Evolutionary conservation across 129 eudicot genomes (phyloP).

Genomic region (Pseudognaphalium luteoalbum): DNA sequence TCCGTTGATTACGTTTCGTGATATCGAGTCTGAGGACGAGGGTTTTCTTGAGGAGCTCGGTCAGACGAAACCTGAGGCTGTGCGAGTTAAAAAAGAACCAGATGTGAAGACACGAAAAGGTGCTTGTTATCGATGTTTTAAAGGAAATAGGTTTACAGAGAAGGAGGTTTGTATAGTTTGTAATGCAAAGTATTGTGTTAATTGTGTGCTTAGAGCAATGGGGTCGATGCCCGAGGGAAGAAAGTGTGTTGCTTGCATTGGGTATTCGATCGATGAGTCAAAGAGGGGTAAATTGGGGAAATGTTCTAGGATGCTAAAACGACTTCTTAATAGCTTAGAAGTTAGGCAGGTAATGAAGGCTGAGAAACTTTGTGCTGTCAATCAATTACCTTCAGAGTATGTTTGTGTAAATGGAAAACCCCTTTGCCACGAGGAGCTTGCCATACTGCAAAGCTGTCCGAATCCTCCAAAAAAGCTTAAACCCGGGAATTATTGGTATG

Average conservation of each 20-base stretch:
- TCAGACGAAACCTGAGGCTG: constrained; percentile 39
- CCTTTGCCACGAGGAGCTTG: constrained; percentile 75
- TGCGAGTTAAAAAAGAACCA: constrained; percentile 53
- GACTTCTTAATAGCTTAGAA: constrained; percentile 82
- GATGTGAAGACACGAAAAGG: constrained; percentile 76
- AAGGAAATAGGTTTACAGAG: constrained; percentile 83
- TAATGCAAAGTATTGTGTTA: constrained; percentile 87
- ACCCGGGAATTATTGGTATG: constrained; percentile 99
- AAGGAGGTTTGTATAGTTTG: constrained; percentile 97
- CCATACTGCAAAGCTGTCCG: constrained; percentile 67
- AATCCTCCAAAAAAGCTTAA: constrained; percentile 93
- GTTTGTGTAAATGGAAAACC: constrained; percentile 86
- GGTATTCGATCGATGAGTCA: constrained; percentile 79
- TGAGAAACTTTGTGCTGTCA: constrained; percentile 79
- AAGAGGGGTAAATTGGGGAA: constrained; percentile 83
- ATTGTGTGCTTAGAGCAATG: constrained; percentile 97
- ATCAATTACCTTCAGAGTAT: constrained; percentile 93
- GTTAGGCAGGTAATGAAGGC: constrained; percentile 89
- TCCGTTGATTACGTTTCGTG: not conserved
- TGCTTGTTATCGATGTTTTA: constrained; percentile 82
- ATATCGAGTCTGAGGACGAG: constrained; percentile 49
- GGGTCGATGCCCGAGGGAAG: constrained; percentile 99
- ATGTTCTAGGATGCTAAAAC: constrained; percentile 90
- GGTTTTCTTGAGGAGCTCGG: constrained; percentile 42
- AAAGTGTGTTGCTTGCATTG: constrained; percentile 90